Conservation (phyloP, 257 asterid species). For the Primulina eburnea region DNA sequence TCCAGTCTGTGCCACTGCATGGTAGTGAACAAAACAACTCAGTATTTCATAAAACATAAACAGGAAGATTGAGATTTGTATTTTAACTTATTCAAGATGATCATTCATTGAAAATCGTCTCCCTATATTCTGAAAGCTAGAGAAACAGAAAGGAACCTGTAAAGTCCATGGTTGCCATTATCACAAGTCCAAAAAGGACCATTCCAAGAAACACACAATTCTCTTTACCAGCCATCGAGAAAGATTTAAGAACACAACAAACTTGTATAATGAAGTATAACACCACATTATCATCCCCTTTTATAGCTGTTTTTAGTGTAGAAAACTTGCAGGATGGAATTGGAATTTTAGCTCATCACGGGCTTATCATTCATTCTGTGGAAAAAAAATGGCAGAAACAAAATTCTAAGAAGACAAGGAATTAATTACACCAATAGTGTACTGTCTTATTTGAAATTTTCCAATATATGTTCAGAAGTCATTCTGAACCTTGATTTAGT, state of each 20-base stretch:
- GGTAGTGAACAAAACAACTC: background rate
- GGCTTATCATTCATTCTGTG: background rate
- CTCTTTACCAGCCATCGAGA: background rate
- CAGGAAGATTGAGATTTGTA: background rate
- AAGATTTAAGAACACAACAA: background rate
- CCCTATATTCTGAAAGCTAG: no score
- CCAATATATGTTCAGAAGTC: background rate
- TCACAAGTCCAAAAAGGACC: background rate
- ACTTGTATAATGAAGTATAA: background rate
- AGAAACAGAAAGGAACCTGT: background rate
- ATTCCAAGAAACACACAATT: background rate
- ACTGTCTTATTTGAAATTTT: background rate
- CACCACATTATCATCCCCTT: background rate
- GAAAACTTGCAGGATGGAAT: background rate
- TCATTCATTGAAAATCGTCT: background rate
- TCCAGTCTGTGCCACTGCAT: constrained; percentile 39
- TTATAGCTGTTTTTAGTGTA: background rate
- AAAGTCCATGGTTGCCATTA: background rate
- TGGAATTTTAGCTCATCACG: background rate
- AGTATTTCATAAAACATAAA: background rate
- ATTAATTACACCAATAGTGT: background rate
- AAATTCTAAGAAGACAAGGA: background rate
- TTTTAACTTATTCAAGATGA: background rate
- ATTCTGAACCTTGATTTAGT: background rate
- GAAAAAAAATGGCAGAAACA: background rate